These are phyloP conservation scores for Oldenlandia corymbosa DNA, from an alignment of 257 asterid species.

Conservation along the genomic window DNA sequence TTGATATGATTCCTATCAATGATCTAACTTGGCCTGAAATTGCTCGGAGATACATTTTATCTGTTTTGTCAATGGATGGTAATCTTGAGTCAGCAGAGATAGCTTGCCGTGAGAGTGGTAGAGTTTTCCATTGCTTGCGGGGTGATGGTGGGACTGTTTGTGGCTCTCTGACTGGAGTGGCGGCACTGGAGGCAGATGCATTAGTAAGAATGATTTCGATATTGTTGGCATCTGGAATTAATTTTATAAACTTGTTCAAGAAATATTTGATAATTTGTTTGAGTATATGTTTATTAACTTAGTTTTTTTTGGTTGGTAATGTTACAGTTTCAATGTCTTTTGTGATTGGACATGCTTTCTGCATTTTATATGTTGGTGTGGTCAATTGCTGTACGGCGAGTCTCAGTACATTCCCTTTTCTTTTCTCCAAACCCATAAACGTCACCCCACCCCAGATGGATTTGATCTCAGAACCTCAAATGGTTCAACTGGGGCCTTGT, in stretches of 20 bases:
- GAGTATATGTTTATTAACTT: neutral
- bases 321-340: neutral
- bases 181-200: slow-evolving; percentile 92
- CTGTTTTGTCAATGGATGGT: slow-evolving; percentile 73
- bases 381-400: neutral
- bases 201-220: slow-evolving; percentile 44
- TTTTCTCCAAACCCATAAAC: too few species aligned
- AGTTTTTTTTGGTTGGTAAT: neutral
- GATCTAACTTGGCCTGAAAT: slow-evolving; percentile 96
- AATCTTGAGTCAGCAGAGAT: slow-evolving; percentile 78
- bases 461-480: too few species aligned
- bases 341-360: neutral
- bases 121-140: slow-evolving; percentile 75
- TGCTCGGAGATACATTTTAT: slow-evolving; percentile 75
- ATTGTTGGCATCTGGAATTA: neutral
- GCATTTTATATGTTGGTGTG: neutral
- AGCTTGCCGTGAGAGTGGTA: slow-evolving; percentile 81
- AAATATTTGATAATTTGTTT: neutral
- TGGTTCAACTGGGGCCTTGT: too few species aligned
- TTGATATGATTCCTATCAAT: slow-evolving; percentile 72
- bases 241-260: neutral
- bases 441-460: too few species aligned
- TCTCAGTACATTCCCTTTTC: too few species aligned
- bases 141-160: slow-evolving; percentile 95
- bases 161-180: slow-evolving; percentile 80